Percentiles rank a stretch among this genome's conserved stretches.
These are phyloP conservation scores for Kwoniella europaea DNA, from an alignment of 768 basidiomycete genomes.

Conservation along the genomic window DNA sequence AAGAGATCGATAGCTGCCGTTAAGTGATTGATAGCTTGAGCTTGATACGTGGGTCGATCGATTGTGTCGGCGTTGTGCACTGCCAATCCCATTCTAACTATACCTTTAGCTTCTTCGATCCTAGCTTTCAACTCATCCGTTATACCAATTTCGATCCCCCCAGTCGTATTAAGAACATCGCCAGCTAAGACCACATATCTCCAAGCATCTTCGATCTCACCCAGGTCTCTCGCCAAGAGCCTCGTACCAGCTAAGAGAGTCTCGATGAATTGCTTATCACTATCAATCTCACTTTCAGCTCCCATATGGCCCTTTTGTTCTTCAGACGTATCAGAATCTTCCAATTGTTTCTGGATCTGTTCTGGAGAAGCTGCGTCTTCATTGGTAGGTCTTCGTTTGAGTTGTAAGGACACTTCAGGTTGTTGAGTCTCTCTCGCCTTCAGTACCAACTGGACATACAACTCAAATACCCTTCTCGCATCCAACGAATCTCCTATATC, in stretches of 20 bases:
- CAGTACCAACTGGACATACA: constrained; percentile 82
- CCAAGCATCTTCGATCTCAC: constrained; percentile 64
- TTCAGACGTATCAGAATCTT: constrained; percentile 9
- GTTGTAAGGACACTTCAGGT: constrained; percentile 54
- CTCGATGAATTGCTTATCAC: constrained; percentile 73
- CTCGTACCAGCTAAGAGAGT: constrained; percentile 76
- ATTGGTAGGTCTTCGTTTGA: constrained; percentile 46
- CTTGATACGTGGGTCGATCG: constrained; percentile 67
- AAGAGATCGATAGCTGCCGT: constrained; percentile 48
- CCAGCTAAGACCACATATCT: constrained; percentile 52
- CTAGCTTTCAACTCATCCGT: constrained; percentile 35
- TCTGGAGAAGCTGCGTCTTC: constrained; percentile 32
- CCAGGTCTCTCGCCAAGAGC: constrained; percentile 71
- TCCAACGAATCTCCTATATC: constrained; percentile 59
- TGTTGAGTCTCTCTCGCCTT: constrained; percentile 74
- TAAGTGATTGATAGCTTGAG: constrained; percentile 65
- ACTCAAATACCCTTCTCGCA: constrained; percentile 69
- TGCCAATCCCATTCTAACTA: constrained; percentile 73
- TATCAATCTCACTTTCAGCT: constrained; percentile 63
- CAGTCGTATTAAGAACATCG: constrained; percentile 63
- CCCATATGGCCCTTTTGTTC: constrained; percentile 24
- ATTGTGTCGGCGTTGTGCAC: constrained; percentile 70
- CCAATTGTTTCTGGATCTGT: constrained; percentile 18
- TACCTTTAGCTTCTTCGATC: constrained; percentile 62
- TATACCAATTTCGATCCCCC: background rate